These are phyloP conservation scores for Clonostachys solani DNA, from an alignment of 2,329 filamentous ascomycete genomes.

Conservation along the genomic window DNA sequence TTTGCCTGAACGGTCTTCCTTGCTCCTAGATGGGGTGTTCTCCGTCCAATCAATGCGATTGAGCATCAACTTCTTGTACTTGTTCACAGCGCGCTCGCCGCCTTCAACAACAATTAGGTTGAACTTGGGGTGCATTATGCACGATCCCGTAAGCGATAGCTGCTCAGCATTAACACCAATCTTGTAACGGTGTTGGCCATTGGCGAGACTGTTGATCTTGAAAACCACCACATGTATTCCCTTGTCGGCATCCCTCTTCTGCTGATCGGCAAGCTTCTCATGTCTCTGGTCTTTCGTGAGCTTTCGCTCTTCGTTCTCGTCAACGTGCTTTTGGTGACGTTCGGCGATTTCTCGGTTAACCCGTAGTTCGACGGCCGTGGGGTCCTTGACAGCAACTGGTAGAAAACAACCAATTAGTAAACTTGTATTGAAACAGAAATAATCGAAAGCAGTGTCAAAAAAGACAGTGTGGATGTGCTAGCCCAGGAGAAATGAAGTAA, in stretches of 20 bases:
- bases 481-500: background rate
- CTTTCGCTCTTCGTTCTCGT: conserved; percentile 78
- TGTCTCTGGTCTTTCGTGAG: conserved; percentile 82
- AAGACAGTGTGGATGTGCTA: background rate
- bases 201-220: conserved; percentile 83
- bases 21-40: conserved; percentile 66
- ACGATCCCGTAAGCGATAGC: conserved; percentile 80
- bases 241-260: conserved; percentile 82
- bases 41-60: conserved; percentile 95
- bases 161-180: conserved; percentile 91
- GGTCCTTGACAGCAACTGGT: conserved; percentile 74
- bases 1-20: conserved; percentile 56
- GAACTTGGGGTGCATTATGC: conserved; percentile 84
- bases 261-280: conserved; percentile 78
- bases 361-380: conserved; percentile 90
- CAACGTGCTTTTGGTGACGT: conserved; percentile 72
- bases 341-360: conserved; percentile 92
- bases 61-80: conserved; percentile 90
- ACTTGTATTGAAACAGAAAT: background rate
- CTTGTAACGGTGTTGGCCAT: conserved; percentile 91
- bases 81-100: conserved; percentile 74
- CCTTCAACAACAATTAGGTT: conserved; percentile 91
- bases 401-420: background rate
- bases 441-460: background rate
- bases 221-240: conserved; percentile 86